phyloP scores from a whole-genome alignment of 768 basidiomycete genomes.

The Leucosporidium yakuticum region DNA sequence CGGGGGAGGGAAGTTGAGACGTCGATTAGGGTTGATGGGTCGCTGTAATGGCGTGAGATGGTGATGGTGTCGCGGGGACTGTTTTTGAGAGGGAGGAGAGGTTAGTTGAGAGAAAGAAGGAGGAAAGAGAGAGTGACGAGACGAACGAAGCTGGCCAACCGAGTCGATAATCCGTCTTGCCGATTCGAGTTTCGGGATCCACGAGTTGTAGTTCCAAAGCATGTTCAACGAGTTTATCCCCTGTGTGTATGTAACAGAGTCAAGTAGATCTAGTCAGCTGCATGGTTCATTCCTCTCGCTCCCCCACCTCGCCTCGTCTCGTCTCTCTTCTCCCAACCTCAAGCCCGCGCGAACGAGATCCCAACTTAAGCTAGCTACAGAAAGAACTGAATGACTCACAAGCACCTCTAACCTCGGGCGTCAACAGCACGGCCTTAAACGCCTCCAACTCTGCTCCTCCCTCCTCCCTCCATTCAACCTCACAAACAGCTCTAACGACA shows the following conservation, averaged over 20 bases:
- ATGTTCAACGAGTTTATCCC: conserved; percentile 85
- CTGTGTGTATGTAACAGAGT: conserved; percentile 40
- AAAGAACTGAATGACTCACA: conserved; percentile 38
- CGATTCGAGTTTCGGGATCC: conserved; percentile 75
- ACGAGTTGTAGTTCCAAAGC: conserved; percentile 77
- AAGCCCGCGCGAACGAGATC: background rate
- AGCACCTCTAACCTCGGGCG: conserved; percentile 73
- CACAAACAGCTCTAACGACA: conserved; percentile 17
- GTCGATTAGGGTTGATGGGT: conserved; percentile 58
- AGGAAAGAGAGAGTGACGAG: background rate
- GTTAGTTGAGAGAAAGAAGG: background rate
- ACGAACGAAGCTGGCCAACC: conserved; percentile 96
- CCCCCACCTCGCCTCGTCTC: no score
- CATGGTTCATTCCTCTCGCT: background rate
- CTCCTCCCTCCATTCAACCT: background rate
- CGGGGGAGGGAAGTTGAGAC: conserved; percentile 86
- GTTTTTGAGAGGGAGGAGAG: background rate
- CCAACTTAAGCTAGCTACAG: no score
- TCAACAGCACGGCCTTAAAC: conserved; percentile 71
- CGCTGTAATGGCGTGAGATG: conserved; percentile 77
- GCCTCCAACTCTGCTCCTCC: conserved; percentile 41
- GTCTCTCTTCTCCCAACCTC: no score
- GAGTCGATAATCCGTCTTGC: conserved; percentile 81
- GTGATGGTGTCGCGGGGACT: conserved; percentile 92
- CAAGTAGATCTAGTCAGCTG: background rate